A percentile compares a stretch with the other conserved stretches of the same genome.
Conservation (phyloP, 768 basidiomycete genomes). For the Pisolithus orientalis region DNA sequence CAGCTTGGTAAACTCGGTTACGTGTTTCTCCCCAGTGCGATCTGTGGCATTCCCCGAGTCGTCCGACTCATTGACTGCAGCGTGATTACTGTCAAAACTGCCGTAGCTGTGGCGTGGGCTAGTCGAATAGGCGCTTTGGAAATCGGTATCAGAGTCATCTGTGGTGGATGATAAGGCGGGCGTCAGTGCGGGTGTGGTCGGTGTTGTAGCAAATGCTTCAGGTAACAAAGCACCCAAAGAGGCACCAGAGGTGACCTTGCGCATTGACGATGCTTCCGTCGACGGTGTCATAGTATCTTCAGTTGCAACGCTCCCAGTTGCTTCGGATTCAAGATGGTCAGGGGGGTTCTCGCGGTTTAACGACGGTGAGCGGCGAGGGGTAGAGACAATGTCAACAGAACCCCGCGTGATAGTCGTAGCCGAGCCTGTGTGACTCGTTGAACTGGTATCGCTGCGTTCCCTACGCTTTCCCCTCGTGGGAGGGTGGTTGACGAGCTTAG, state of each 20-base stretch:
- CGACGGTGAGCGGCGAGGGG: slow-evolving; percentile 25
- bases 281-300: slow-evolving; percentile 20
- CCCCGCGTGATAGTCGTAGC: slow-evolving; percentile 22
- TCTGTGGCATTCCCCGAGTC: slow-evolving; percentile 25
- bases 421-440: slow-evolving; percentile 48
- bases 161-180: slow-evolving; percentile 36
- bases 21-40: slow-evolving; percentile 24
- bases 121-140: slow-evolving; percentile 79
- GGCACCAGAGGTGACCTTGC: slow-evolving; percentile 29
- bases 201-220: slow-evolving; percentile 16
- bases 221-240: slow-evolving; percentile 22
- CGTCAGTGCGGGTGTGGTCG: slow-evolving; percentile 32
- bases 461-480: slow-evolving; percentile 35
- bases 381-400: slow-evolving; percentile 20
- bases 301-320: slow-evolving; percentile 8
- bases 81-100: slow-evolving; percentile 32
- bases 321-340: slow-evolving; percentile 37
- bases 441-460: slow-evolving; percentile 55
- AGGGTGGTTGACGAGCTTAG: slow-evolving; percentile 28
- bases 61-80: slow-evolving; percentile 20
- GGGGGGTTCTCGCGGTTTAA: slow-evolving; percentile 29
- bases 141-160: slow-evolving; percentile 80
- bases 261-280: slow-evolving; percentile 27
- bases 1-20: slow-evolving; percentile 30
- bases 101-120: slow-evolving; percentile 67